Base-by-base conservation (phyloP, 495 filamentous ascomycete species). In the Penicillium arizonense region DNA sequence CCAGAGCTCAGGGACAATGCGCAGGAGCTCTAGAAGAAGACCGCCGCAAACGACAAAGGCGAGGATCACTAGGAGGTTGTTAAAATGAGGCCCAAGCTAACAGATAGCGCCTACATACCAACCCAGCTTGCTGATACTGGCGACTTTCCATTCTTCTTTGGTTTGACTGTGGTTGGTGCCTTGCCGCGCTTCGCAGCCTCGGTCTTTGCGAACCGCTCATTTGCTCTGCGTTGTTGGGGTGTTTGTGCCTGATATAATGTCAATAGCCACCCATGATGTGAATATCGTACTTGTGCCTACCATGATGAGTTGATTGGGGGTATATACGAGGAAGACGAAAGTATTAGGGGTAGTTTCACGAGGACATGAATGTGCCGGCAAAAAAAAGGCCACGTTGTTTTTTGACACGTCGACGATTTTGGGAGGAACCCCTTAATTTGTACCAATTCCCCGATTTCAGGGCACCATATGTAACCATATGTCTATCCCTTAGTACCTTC, bases 201-300 rank as follows among this genome's bases (percentile, higher is more conserved):
- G 34, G 84, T 78, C 65, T 88, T 87, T 35, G 83, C 86, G 71
- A 88, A 98, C 58, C 86, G 86, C 52, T 86, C 85, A 74, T 97
- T 97, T 34, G 89, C 88, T 63, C 83, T 84, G 58, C 92, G 87
- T 77, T 97, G 95, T 69, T 91, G 83, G 26, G 90, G 92, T 55
- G 94, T 98, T 87, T 98, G 94, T 24, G 88, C 87, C 92, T 98
- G 59, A 18, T 5, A 44, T 7, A 35, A 33, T 30, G 24, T 33
- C 48, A 50, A 49, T 41, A 7, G 20, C 26, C 21, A 41, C 33
- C 18, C 44, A 36, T 3, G 1, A 6, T 1, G 37, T 0, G 2
- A 18, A 11, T 18, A 11, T 38, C 38, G 3, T 7, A 48, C 34
- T 38, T 38, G 3, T 7, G 28, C 34, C 18, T 48, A 30, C 35